Evolutionary conservation across 2,329 filamentous ascomycete genomes (phyloP).

Genomic region (Colletotrichum brevisporum): DNA sequence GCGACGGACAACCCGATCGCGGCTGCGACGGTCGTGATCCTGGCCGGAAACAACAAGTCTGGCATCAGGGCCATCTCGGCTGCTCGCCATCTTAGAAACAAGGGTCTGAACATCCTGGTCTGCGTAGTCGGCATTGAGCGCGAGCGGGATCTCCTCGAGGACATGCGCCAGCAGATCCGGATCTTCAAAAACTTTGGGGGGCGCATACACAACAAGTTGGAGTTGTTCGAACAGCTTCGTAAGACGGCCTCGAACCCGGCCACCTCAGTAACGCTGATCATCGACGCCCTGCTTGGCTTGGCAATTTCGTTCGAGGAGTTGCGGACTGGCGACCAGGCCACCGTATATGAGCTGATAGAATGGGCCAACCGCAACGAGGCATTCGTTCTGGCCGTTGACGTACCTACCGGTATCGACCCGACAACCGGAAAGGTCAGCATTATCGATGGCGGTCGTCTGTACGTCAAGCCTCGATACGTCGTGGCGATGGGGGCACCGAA

Average conservation of each 20-base stretch:
- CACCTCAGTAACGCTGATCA: slow-evolving; percentile 80
- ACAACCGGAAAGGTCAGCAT: slow-evolving; percentile 76
- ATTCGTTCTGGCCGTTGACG: slow-evolving; percentile 87
- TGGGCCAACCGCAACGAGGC: slow-evolving; percentile 93
- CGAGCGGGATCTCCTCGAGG: slow-evolving; percentile 84
- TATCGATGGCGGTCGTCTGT: slow-evolving; percentile 82
- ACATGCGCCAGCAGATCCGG: slow-evolving; percentile 84
- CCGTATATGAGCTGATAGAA: slow-evolving; percentile 89
- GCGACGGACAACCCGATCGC: slow-evolving; percentile 44
- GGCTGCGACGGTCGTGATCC: slow-evolving; percentile 72
- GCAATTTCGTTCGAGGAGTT: slow-evolving; percentile 92
- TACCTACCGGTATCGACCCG: slow-evolving; percentile 90
- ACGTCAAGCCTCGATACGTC: slow-evolving; percentile 85
- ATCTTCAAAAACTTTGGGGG: slow-evolving; percentile 89
- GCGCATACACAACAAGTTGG: slow-evolving; percentile 73
- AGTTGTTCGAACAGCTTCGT: slow-evolving; percentile 72
- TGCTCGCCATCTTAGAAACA: slow-evolving; percentile 87
- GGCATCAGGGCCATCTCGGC: slow-evolving; percentile 88
- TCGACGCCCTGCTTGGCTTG: slow-evolving; percentile 90
- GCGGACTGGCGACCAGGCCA: slow-evolving; percentile 83
- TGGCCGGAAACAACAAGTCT: slow-evolving; percentile 96
- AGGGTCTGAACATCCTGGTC: slow-evolving; percentile 83
- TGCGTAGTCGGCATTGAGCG: slow-evolving; percentile 89
- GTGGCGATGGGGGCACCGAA: slow-evolving; percentile 91
- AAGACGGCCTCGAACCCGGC: slow-evolving; percentile 53